Evolutionary conservation across 768 basidiomycete genomes (phyloP).

Genomic region (Lactarius sanguifluus): DNA sequence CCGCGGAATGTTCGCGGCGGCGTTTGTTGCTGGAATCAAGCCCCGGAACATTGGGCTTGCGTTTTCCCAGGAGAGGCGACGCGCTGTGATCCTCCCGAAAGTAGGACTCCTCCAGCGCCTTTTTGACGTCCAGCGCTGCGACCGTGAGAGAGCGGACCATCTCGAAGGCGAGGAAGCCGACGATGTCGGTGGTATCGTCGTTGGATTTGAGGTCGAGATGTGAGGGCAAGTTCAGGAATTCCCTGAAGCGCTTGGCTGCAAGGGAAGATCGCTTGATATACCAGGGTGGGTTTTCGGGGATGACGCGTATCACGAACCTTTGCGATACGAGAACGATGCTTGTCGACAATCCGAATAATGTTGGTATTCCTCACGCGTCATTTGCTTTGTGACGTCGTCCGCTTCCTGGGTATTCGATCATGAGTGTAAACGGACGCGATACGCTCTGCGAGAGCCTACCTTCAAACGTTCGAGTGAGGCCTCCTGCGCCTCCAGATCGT

Average conservation of each 20-base stretch:
- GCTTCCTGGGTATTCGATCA: constrained; percentile 62
- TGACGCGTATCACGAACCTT: constrained; percentile 55
- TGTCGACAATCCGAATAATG: constrained; percentile 97
- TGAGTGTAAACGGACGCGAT: not conserved
- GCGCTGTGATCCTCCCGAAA: constrained; percentile 61
- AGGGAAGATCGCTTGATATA: not conserved
- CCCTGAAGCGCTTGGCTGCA: constrained; percentile 88
- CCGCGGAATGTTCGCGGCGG: constrained; percentile 56
- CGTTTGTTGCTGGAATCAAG: constrained; percentile 43
- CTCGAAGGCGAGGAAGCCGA: constrained; percentile 96
- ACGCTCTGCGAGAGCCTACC: constrained; percentile 37
- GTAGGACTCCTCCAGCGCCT: constrained; percentile 69
- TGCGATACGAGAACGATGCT: constrained; percentile 95
- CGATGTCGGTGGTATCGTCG: constrained; percentile 94
- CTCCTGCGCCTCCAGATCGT: constrained; percentile 93
- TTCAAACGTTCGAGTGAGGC: constrained; percentile 87
- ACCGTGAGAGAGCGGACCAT: constrained; percentile 93
- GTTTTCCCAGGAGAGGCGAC: constrained; percentile 67
- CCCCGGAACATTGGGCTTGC: constrained; percentile 48
- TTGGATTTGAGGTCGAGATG: constrained; percentile 87
- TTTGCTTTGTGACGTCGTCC: constrained; percentile 90
- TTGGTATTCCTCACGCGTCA: constrained; percentile 96
- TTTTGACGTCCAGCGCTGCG: constrained; percentile 83
- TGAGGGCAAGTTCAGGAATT: constrained; percentile 86
- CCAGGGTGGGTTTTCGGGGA: not conserved